These are phyloP conservation scores for Hypomontagnella submonticulosa DNA, from an alignment of 495 filamentous ascomycete species.

Conservation along the genomic window DNA sequence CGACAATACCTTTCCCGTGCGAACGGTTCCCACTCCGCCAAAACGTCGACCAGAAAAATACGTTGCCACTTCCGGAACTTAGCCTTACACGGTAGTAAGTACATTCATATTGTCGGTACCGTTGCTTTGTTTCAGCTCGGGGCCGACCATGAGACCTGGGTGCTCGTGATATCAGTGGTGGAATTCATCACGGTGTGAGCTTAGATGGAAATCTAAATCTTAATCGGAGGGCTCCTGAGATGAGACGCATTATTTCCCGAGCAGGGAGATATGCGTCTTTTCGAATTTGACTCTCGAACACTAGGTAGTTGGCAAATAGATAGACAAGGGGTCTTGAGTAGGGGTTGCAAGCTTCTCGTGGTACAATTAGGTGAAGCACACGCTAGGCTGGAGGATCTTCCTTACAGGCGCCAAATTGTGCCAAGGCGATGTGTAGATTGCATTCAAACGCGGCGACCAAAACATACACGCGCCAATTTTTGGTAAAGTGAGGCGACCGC, in stretches of 20 bases:
- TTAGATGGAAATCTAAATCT: too few relatives aligned
- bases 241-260: too few relatives aligned
- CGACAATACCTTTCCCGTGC: conserved; percentile 29
- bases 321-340: conserved; percentile 36
- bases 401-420: conserved; percentile 32
- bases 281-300: conserved; percentile 30
- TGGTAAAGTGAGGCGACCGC: conserved; percentile 31
- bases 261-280: too few relatives aligned
- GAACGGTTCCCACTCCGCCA: conserved; percentile 39
- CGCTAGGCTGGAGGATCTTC: conserved; percentile 36
- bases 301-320: conserved; percentile 36
- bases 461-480: conserved; percentile 12
- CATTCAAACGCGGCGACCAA: conserved; percentile 33
- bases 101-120: conserved; percentile 24
- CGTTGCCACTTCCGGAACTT: conserved; percentile 34
- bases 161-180: conserved; percentile 27
- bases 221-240: too few relatives aligned
- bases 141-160: conserved; percentile 24
- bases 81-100: conserved; percentile 23
- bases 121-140: conserved; percentile 26
- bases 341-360: conserved; percentile 27
- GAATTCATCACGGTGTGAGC: too few relatives aligned
- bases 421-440: conserved; percentile 36
- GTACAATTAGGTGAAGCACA: conserved; percentile 36
- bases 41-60: conserved; percentile 32